Evolutionary conservation across 2,329 filamentous ascomycete species (phyloP), one percentile per base, ranked within the genome.

Genomic region (Seiridium unicorne): DNA sequence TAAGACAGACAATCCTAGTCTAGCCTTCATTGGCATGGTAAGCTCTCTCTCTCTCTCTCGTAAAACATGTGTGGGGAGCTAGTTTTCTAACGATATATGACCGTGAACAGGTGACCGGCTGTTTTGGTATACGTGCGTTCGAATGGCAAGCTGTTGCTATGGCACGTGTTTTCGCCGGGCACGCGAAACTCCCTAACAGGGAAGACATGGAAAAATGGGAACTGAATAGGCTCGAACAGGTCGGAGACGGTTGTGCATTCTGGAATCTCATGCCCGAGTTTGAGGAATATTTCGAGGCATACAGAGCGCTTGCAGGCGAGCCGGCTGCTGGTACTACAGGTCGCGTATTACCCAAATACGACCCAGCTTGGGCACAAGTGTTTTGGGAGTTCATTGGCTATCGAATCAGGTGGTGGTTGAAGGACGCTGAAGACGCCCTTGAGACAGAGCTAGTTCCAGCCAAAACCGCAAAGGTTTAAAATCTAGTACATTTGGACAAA

Each of bases 71-170:
- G 18, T 26, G 18, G 18, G 18, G 18, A 26, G 18, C 18, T 26
- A 26, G 18, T 26, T 26, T 26, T 26, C 18, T 26, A 26, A 26
- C 18, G 18, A 26, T 26, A 26, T 26, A 26, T 26, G 18, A 26
- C 18, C 18, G 18, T 26, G 18, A 26, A 26, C 18, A 87, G 68
- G 80, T 89, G 26, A 54, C 51, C 5, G 51, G 51, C 11, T 26
- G 51, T 10, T 54, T 54, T 7, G 51, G 51, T 8, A 54, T 42
- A 10, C 10, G 51, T 7, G 35, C 35, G 34, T 89, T 88, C 58
- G 87, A 89, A 72, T 89, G 85, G 84, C 87, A 89, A 66, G 85
- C 86, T 4, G 86, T 89, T 0, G 77, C 84, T 1, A 84, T 81
- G 0, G 86, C 87, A 1, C 76, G 86, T 0, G 70, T 87, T 2